Conservation (phyloP, 2,329 filamentous ascomycete genomes). For the Elsinoe fawcettii region DNA sequence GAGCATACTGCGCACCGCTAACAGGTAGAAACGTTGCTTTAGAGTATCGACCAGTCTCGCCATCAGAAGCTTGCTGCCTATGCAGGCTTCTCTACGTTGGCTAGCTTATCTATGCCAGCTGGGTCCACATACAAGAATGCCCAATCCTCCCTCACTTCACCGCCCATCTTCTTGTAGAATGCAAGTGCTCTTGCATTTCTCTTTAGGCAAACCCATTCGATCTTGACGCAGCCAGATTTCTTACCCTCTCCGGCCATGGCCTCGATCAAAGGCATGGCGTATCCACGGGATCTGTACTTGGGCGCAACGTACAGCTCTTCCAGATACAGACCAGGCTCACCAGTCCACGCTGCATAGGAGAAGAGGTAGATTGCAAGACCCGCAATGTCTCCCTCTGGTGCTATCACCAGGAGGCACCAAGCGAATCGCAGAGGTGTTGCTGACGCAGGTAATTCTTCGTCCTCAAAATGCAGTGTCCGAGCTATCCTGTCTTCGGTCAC, state of each 20-base stretch:
- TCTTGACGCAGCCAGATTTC: not conserved
- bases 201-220: not conserved
- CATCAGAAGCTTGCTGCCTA: not conserved
- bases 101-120: not conserved
- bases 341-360: not conserved
- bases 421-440: not conserved
- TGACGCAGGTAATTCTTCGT: not conserved
- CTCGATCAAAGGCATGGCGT: not conserved
- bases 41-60: too few species aligned
- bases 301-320: not conserved
- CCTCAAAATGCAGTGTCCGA: not conserved
- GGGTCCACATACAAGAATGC: not conserved
- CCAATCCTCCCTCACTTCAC: not conserved
- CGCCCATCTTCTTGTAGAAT: not conserved
- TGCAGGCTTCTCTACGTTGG: not conserved
- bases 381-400: not conserved
- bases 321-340: not conserved
- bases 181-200: not conserved
- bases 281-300: not conserved
- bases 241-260: not conserved
- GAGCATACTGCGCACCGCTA: not conserved
- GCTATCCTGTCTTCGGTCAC: not conserved
- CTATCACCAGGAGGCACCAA: not conserved
- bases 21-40: too few species aligned
- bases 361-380: not conserved